These are phyloP conservation scores for Trichosporon sp. DNA, from an alignment of 1,284 basidiomycete genomes.

Conservation along the genomic window DNA sequence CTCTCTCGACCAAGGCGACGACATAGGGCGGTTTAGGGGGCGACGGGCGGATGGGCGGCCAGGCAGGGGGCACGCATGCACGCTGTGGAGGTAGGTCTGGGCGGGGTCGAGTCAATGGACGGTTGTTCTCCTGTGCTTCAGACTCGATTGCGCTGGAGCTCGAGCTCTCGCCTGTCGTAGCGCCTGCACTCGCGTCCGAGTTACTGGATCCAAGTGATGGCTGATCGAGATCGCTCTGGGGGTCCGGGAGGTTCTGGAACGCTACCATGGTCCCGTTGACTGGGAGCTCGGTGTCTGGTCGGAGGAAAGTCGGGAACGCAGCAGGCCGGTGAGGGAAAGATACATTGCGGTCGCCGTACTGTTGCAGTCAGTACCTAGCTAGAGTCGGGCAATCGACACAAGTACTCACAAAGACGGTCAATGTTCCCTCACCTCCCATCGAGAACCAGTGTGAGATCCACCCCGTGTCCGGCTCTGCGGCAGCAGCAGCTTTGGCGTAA, in stretches of 20 bases:
- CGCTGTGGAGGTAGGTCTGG: constrained; percentile 11
- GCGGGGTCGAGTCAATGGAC: neutral
- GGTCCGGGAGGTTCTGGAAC: constrained; percentile 16
- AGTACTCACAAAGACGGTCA: constrained; percentile 10
- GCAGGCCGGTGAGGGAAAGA: constrained; percentile 45
- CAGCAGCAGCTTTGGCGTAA: neutral
- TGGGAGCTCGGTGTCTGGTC: constrained; percentile 25
- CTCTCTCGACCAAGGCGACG: constrained; percentile 80
- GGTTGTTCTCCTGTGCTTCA: neutral
- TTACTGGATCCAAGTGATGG: neutral
- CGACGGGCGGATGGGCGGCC: constrained; percentile 23
- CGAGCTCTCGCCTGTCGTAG: neutral
- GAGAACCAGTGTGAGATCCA: constrained; percentile 11
- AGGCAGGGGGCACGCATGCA: constrained; percentile 28
- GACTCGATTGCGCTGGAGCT: neutral
- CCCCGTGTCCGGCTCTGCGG: neutral
- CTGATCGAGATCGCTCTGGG: neutral
- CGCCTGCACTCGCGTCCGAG: neutral
- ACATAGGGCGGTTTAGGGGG: constrained; percentile 15
- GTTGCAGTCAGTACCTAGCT: neutral
- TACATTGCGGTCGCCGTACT: constrained; percentile 24
- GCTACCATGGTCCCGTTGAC: constrained; percentile 30
- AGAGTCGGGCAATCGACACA: neutral
- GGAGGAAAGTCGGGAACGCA: constrained; percentile 40
- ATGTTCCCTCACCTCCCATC: constrained; percentile 11